These are phyloP conservation scores for Exutisphaerella laricina DNA, from an alignment of 2,329 filamentous ascomycete genomes.

Conservation along the genomic window DNA sequence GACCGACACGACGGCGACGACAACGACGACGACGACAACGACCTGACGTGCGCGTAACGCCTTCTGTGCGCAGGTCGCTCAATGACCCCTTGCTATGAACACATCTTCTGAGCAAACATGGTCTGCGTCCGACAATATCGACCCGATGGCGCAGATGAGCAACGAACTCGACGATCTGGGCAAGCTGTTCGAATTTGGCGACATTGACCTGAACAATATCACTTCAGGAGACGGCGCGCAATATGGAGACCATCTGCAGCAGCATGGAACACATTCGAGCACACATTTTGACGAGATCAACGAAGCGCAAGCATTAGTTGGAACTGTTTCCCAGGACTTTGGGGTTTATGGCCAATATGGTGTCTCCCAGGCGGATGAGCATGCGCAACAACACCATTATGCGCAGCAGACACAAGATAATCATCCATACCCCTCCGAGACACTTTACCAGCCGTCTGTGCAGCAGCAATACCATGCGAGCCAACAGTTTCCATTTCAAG, in stretches of 20 bases:
- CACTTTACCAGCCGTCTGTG: conserved; percentile 27
- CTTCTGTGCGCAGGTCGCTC: conserved; percentile 2
- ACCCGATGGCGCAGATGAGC: conserved; percentile 37
- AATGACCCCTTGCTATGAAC: conserved; percentile 23
- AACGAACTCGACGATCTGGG: conserved; percentile 40
- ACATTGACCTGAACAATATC: conserved; percentile 31
- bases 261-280: conserved; percentile 24
- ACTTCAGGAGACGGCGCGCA: conserved; percentile 18
- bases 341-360: conserved; percentile 25
- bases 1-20: conserved; percentile 5
- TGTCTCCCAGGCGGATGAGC: conserved; percentile 17
- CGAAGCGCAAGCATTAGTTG: conserved; percentile 18
- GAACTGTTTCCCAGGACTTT: conserved; percentile 30
- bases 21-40: background rate
- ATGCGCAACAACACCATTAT: conserved; percentile 17
- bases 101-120: conserved; percentile 29
- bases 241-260: conserved; percentile 24
- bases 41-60: background rate
- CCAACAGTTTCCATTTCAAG: conserved; percentile 34
- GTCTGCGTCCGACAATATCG: conserved; percentile 37
- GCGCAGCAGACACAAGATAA: conserved; percentile 13
- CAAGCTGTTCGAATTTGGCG: conserved; percentile 40
- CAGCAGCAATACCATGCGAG: conserved; percentile 20
- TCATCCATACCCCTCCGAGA: conserved; percentile 18
- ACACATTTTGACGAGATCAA: conserved; percentile 29